Base-by-base conservation (phyloP, 1,284 basidiomycete genomes). In the Sporisorium graminicola region DNA sequence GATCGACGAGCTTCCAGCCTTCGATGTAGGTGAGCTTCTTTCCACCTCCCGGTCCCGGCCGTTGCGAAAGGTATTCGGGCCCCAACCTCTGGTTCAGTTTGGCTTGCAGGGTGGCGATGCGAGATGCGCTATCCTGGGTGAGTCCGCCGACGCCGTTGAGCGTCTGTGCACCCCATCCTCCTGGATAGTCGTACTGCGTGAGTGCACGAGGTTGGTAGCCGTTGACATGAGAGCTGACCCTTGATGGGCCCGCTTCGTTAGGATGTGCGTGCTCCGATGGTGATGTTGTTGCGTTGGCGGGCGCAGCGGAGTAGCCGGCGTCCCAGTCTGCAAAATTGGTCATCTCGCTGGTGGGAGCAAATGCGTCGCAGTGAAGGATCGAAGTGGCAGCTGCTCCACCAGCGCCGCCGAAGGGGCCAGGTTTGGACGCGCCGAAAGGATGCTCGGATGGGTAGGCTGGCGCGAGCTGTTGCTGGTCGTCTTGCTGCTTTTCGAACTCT, bases 21-120 rank as follows among this genome's bases (percentile, higher is more conserved):
- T 98, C 96, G 3, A 94, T 92, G 83, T 99, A 99, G 9, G 93
- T 95, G 60, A 99, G 87, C 86, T 95, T 97, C 16, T 68, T 69
- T 35, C 78, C 66, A n/a, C 82, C 82, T 8, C 91, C 92, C 0
- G 93, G 94, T 2, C 95, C 95, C 1, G 93, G 92, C n/a, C 95
- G 89, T 73, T 92, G 91, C 2, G 93, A 93, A 62, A 98, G 90
- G 82, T 90, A 98, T 87, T 98, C 96, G 3, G 96, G 96, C 0
- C 96, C 96, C 5, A 99, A 90, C 78, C 92, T 93, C 87, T 91
- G 91, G 81, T 93, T 89, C 29, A 99, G 88, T 83, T 94, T 93
- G 20, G 90, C 90, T 83, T 97, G 94, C 14, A 98, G 87, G 0
- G 89, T 87, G 2, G 92, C 91, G 40, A 94, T 55, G 29, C 81